Base-by-base conservation (phyloP, 176 grass and related monocot genomes). In the Chrysopogon serrulatus region DNA sequence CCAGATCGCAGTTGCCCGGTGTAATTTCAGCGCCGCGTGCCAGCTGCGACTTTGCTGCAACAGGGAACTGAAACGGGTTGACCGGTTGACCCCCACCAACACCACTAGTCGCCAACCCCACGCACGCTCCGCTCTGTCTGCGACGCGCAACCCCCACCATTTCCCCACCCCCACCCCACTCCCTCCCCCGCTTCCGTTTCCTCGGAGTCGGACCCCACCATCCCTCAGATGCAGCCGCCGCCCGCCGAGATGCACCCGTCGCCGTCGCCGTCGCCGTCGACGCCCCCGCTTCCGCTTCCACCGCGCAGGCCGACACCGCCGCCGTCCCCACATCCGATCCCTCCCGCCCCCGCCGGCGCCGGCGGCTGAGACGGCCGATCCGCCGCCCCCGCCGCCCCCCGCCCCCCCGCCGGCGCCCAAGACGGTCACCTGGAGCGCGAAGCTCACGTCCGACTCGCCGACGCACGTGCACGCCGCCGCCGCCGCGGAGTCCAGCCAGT, bases 211-310 rank as follows among this genome's bases (percentile, higher is more conserved):
- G 54, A 27, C 66, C 53, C 64, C n/a, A 9, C 63, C 35, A 10
- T 0, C 15, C 13, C 49, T 73, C 78, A 86, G 88, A 86, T 90
- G 88, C 88, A 90, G 83, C 78, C 77, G 79, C 59, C 86, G 37
- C 39, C 82, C 47, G 68, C 49, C 63, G 81, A 83, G 63, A 94
- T 92, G 90, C 80, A 87, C 84, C 90, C 90, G n/a, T n/a, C n/a
- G n/a, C n/a, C n/a, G n/a, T n/a, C 48, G 64, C 82, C 68, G 81
- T 65, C 85, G 85, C 62, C 42, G 73, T 56, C 53, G 34, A 35
- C 16, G 66, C 6, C 65, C 3, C 65, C 65, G 18, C 51, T 44
- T 19, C 87, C 12, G 79, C 83, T 61, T n/a, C 53, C 54, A 59
- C 54, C 54, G 54, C 54, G 54, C 54, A 3, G 54, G 23, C 54